These are phyloP conservation scores for Tetrastigma voinierianum DNA, from an alignment of 164 flowering plant species.

Conservation along the genomic window DNA sequence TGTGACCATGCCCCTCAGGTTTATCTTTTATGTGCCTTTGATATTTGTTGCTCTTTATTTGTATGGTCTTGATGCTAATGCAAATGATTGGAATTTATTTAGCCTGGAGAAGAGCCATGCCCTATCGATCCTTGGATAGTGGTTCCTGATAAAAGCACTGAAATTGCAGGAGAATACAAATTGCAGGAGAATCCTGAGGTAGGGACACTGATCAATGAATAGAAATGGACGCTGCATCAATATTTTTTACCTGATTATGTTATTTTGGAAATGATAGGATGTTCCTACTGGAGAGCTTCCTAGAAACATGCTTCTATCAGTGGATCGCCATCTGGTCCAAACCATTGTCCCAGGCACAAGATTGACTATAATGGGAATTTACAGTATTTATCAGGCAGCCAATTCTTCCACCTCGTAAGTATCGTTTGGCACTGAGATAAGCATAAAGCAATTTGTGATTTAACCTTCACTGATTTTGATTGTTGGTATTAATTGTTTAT, in stretches of 20 bases:
- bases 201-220: neutral
- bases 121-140: conserved; percentile 96
- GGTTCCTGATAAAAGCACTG: conserved; percentile 92
- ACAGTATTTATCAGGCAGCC: conserved; percentile 87
- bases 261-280: conserved; percentile 52
- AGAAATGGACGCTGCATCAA: neutral
- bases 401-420: conserved; percentile 76
- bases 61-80: neutral
- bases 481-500: neutral
- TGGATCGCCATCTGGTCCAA: conserved; percentile 96
- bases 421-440: neutral
- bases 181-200: conserved; percentile 99
- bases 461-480: neutral
- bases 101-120: conserved; percentile 91
- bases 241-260: neutral
- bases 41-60: neutral
- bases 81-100: neutral
- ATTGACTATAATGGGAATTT: conserved; percentile 92
- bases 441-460: neutral
- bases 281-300: conserved; percentile 99
- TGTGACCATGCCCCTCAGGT: conserved; percentile 95
- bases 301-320: conserved; percentile 87
- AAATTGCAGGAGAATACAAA: conserved; percentile 96
- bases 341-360: conserved; percentile 95
- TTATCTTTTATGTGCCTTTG: neutral